A percentile compares a stretch with the other conserved stretches of the same genome.
Evolutionary conservation across 129 eudicot species (phyloP).

Genomic region (Helianthus tuberosus): DNA sequence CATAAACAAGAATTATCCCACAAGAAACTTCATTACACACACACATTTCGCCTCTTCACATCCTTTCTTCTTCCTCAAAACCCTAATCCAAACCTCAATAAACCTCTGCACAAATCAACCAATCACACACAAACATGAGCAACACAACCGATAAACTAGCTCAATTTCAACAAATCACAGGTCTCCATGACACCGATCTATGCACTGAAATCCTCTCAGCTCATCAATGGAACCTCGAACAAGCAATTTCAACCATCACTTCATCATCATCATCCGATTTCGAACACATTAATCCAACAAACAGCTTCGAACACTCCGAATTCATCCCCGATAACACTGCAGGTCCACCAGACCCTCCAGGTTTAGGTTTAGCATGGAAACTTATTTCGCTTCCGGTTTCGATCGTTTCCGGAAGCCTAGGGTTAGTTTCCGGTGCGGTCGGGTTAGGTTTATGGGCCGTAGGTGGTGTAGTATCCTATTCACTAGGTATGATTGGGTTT

Average conservation of each 20-base stretch:
- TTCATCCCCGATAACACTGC: too few relatives aligned
- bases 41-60: not conserved
- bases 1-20: too few relatives aligned
- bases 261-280: constrained; percentile 25
- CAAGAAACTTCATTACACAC: not conserved
- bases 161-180: constrained; percentile 90
- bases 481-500: constrained; percentile 64
- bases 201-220: constrained; percentile 91
- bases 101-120: not conserved
- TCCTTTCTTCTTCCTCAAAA: constrained; percentile 10
- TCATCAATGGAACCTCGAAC: constrained; percentile 89
- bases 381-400: constrained; percentile 79
- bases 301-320: not conserved
- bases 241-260: constrained; percentile 71
- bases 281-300: constrained; percentile 27
- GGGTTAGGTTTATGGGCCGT: constrained; percentile 90
- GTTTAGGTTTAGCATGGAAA: constrained; percentile 62
- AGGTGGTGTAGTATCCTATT: constrained; percentile 79
- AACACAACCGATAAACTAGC: constrained; percentile 68
- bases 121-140: constrained; percentile 40
- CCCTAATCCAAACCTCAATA: constrained; percentile 20
- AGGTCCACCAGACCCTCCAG: constrained; percentile 39
- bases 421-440: constrained; percentile 77
- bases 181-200: constrained; percentile 80
- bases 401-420: constrained; percentile 77